Conservation (phyloP, 805 yeast genomes). For the Scheffersomyces stipitis region DNA sequence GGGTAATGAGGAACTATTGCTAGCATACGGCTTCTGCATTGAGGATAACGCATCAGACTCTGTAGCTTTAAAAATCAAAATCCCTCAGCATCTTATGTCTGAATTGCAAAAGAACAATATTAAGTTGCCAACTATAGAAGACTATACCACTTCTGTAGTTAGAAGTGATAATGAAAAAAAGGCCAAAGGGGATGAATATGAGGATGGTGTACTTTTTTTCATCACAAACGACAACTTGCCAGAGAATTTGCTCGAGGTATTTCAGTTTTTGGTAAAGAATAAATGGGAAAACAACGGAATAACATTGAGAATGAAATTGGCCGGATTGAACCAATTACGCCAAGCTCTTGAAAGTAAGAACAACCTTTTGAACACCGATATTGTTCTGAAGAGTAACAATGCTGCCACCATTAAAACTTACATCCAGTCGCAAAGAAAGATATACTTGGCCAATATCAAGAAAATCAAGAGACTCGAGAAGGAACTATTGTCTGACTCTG, state of each 20-base stretch:
- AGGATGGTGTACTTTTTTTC: slow-evolving; percentile 41
- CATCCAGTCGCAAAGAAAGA: slow-evolving; percentile 46
- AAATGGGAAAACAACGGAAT: slow-evolving; percentile 42
- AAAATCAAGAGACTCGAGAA: slow-evolving; percentile 47
- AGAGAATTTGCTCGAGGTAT: slow-evolving; percentile 48
- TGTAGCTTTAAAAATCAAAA: slow-evolving; percentile 58
- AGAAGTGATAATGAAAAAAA: slow-evolving; percentile 2
- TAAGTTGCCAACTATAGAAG: slow-evolving; percentile 32
- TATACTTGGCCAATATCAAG: slow-evolving; percentile 48
- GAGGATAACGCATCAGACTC: slow-evolving; percentile 58
- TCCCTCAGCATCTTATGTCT: slow-evolving; percentile 36
- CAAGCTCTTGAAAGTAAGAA: slow-evolving; percentile 53
- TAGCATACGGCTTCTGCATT: slow-evolving; percentile 79
- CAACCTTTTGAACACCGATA: slow-evolving; percentile 18
- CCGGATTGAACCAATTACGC: slow-evolving; percentile 57
- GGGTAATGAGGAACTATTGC: slow-evolving; percentile 76
- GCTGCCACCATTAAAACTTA: slow-evolving; percentile 41
- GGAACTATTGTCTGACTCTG: slow-evolving; percentile 32
- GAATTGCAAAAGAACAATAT: slow-evolving; percentile 38
- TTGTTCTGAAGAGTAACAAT: slow-evolving; percentile 7
- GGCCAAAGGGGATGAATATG: no score
- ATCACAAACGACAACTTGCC: slow-evolving; percentile 38
- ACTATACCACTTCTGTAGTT: slow-evolving; percentile 40
- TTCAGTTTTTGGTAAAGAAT: slow-evolving; percentile 52
- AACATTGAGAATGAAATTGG: slow-evolving; percentile 56